Evolutionary conservation across 306 rosid genomes (phyloP), one percentile per base, ranked within the genome.

Genomic region (Ceratonia siliqua): DNA sequence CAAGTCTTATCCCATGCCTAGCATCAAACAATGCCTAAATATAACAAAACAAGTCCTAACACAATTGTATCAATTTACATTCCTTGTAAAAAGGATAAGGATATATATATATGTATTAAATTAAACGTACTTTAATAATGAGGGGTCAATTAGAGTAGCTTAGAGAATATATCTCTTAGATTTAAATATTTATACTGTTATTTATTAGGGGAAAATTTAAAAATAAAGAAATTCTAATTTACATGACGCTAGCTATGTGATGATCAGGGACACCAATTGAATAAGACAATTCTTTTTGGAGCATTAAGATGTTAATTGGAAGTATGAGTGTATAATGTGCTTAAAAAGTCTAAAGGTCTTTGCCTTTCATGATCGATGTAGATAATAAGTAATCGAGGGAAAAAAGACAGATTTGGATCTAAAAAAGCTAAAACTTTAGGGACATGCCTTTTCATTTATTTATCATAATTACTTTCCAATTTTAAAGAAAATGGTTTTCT

Each of bases 391-490:
- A 25, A 28, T 11, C 17, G 61, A 38, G 21, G 28, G 77, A 64
- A 75, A 78, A 27, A 62, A 49, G 33, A 35, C 20, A 79, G 82
- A 79, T 77, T 79, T 81, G 79, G 81, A 83, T 89, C 73, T 76
- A 25, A 35, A 57, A 89, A 89, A 87, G 89, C 92, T 82, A 53
- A 78, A 84, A 85, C 89, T 85, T 87, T 89, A 62, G 92, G 84
- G 82, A 57, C 69, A 36, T 76, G 86, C 82, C 81, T 78, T 45
- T 61, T 64, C 59, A 58, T 79, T 77, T 83, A 73, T 75, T 81
- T 33, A 46, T 63, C 25, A 53, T 72, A 20, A 66, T 73, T 46
- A 54, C 78, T 77, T 72, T 58, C 41, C 39, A 28, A 68, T 78
- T 68, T 77, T 82, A 68, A 73, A 80, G 82, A 27, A 63, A 46